Evolutionary conservation across 2,329 filamentous ascomycete genomes (phyloP).

Genomic region (Teratosphaeria pseudoeucalypti): DNA sequence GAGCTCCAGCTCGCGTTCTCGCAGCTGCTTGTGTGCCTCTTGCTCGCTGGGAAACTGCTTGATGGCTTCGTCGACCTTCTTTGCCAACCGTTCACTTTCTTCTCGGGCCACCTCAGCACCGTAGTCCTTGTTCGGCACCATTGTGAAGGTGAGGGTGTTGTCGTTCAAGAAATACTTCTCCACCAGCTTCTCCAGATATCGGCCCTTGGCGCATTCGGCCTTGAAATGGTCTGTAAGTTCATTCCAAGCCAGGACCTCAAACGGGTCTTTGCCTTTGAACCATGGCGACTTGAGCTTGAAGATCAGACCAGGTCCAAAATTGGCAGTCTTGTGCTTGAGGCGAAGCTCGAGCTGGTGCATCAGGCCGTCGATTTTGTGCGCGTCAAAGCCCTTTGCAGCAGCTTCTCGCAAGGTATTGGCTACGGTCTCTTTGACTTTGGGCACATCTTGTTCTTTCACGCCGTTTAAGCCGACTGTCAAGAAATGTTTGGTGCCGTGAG

Average conservation of each 20-base stretch:
- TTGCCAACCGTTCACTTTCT: conserved; percentile 62
- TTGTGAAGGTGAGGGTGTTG: conserved; percentile 82
- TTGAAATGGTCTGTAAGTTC: conserved; percentile 79
- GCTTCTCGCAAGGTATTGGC: conserved; percentile 61
- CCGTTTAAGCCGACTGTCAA: conserved; percentile 88
- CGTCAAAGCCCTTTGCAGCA: conserved; percentile 69
- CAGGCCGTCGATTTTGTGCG: conserved; percentile 83
- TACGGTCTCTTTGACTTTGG: conserved; percentile 64
- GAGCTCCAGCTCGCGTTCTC: conserved; percentile 68
- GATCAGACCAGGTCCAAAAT: conserved; percentile 84
- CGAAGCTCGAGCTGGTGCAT: conserved; percentile 89
- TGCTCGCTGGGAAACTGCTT: conserved; percentile 59
- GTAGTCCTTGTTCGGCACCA: conserved; percentile 73
- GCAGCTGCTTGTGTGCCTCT: conserved; percentile 60
- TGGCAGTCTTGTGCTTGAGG: conserved; percentile 91
- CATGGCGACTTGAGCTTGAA: conserved; percentile 82
- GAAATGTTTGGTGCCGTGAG: conserved; percentile 61
- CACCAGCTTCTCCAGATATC: conserved; percentile 74
- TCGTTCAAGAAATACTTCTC: conserved; percentile 87
- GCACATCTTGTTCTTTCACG: conserved; percentile 70
- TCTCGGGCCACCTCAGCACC: conserved; percentile 63
- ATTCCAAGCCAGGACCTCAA: conserved; percentile 85
- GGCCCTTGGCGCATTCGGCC: conserved; percentile 58
- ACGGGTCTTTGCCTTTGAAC: conserved; percentile 92
- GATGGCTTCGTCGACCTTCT: conserved; percentile 62